Percentiles rank a stretch among this genome's conserved stretches.
These are phyloP conservation scores for Ophiostoma quercus DNA, from an alignment of 2,329 filamentous ascomycete genomes.

Conservation along the genomic window DNA sequence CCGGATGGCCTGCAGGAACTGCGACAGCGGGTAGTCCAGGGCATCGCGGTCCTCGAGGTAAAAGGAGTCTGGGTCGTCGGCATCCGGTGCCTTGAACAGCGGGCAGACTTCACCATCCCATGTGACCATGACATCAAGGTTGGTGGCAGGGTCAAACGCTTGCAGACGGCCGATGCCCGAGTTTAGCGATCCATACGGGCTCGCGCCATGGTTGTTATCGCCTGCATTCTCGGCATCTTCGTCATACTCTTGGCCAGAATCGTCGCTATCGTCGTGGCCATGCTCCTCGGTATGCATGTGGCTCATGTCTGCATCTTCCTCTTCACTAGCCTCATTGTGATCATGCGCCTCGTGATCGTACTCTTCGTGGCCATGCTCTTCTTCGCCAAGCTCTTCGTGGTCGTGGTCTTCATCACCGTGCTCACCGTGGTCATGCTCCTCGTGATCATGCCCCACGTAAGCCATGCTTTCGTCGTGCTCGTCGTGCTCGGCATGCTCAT, in stretches of 20 bases:
- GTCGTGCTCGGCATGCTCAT: slow-evolving; percentile 9
- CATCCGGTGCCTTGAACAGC: slow-evolving; percentile 34
- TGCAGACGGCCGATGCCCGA: slow-evolving; percentile 22
- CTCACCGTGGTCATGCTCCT: slow-evolving; percentile 18
- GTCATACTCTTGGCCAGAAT: slow-evolving; percentile 18
- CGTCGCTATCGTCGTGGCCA: slow-evolving; percentile 18
- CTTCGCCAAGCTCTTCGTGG: background rate
- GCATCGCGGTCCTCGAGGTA: slow-evolving; percentile 44
- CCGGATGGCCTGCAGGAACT: slow-evolving; percentile 43
- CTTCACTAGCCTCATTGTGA: slow-evolving; percentile 10
- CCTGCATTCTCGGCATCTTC: slow-evolving; percentile 11
- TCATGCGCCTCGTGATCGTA: slow-evolving; percentile 25
- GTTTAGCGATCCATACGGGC: slow-evolving; percentile 18
- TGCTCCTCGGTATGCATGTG: background rate
- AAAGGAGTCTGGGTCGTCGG: slow-evolving; percentile 38
- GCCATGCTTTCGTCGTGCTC: background rate
- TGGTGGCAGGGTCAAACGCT: slow-evolving; percentile 13
- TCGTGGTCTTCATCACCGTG: background rate
- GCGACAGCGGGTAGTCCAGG: slow-evolving; percentile 42
- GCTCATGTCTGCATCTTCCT: slow-evolving; percentile 19
- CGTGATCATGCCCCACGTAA: slow-evolving; percentile 19
- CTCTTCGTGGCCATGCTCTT: slow-evolving; percentile 16
- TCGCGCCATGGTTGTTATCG: slow-evolving; percentile 28
- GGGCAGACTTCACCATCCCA: slow-evolving; percentile 35
- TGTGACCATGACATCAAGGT: slow-evolving; percentile 32